Evolutionary conservation across 805 yeast species (phyloP).

Genomic region (Saccharomycopsis guyanensis): DNA sequence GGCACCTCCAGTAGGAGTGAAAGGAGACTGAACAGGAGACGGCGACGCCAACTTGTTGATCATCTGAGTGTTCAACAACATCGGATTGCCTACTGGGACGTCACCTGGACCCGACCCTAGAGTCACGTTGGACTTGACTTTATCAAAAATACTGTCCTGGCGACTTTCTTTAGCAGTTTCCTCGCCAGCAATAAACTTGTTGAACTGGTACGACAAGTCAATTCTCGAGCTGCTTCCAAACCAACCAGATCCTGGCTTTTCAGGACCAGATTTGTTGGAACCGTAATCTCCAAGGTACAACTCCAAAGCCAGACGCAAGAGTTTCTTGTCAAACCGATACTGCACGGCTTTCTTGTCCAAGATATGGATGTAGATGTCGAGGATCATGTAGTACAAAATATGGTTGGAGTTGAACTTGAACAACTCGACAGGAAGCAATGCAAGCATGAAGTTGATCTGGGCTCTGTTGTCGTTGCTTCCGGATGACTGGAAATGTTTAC

Average conservation of each 20-base stretch:
- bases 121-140: constrained; percentile 5
- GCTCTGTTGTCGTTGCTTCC: constrained; percentile 2
- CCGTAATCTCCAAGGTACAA: constrained; percentile 15
- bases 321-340: constrained; percentile 1
- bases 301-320: constrained; percentile 2
- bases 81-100: too few relatives aligned
- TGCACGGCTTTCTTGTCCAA: constrained; percentile 12
- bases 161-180: constrained; percentile 11
- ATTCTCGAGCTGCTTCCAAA: constrained; percentile 17
- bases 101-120: background rate
- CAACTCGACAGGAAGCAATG: constrained; percentile 17
- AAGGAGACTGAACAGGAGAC: constrained; percentile 11
- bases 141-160: constrained; percentile 16
- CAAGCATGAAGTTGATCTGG: constrained; percentile 18
- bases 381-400: constrained; percentile 11
- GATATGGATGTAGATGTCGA: constrained; percentile 16
- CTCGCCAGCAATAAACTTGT: constrained; percentile 21
- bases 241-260: constrained; percentile 17
- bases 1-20: constrained; percentile 18
- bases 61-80: background rate
- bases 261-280: constrained; percentile 2
- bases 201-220: constrained; percentile 18
- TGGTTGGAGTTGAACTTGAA: constrained; percentile 13
- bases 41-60: background rate
- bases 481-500: constrained; percentile 10